phyloP scores from a whole-genome alignment of 2,329 filamentous ascomycete species.

The Epicoccum sorghinum region DNA sequence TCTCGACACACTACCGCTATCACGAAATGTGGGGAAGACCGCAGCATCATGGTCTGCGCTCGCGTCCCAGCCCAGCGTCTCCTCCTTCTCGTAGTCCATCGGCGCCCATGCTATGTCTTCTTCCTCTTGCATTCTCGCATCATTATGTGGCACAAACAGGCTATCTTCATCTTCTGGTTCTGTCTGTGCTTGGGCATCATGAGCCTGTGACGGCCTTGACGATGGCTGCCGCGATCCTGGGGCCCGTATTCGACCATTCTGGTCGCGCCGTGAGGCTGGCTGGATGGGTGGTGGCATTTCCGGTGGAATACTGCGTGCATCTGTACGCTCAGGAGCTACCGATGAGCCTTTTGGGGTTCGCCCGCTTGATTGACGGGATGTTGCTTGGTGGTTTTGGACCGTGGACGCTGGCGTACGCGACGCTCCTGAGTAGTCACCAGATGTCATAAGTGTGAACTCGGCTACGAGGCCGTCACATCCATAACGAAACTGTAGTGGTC shows the following conservation, averaged over 20 bases:
- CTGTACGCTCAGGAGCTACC: slow-evolving; percentile 24
- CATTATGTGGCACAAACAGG: slow-evolving; percentile 70
- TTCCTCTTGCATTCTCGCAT: slow-evolving; percentile 62
- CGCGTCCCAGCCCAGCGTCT: slow-evolving; percentile 76
- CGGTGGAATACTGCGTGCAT: slow-evolving; percentile 32
- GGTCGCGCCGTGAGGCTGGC: slow-evolving; percentile 38
- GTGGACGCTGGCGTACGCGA: slow-evolving; percentile 46
- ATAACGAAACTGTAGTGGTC: slow-evolving; percentile 76
- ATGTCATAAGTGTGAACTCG: slow-evolving; percentile 83
- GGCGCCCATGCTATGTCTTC: slow-evolving; percentile 75
- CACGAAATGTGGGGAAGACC: slow-evolving; percentile 53
- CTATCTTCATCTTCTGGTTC: slow-evolving; percentile 67
- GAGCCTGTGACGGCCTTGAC: slow-evolving; percentile 8
- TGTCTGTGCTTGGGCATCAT: slow-evolving; percentile 20
- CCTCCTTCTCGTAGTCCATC: slow-evolving; percentile 68
- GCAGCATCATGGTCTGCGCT: slow-evolving; percentile 59
- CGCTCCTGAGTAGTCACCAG: slow-evolving; percentile 64
- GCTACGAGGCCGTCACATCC: slow-evolving; percentile 70
- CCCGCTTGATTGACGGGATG: slow-evolving; percentile 47
- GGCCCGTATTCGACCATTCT: slow-evolving; percentile 34
- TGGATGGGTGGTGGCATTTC: slow-evolving; percentile 53
- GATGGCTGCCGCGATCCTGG: slow-evolving; percentile 37
- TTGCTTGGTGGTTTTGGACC: slow-evolving; percentile 48
- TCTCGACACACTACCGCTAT: slow-evolving; percentile 43
- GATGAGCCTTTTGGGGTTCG: slow-evolving; percentile 39